Evolutionary conservation across 179 eudicot species (phyloP), one percentile per base, ranked within the genome.

Genomic region (Silene coronaria): DNA sequence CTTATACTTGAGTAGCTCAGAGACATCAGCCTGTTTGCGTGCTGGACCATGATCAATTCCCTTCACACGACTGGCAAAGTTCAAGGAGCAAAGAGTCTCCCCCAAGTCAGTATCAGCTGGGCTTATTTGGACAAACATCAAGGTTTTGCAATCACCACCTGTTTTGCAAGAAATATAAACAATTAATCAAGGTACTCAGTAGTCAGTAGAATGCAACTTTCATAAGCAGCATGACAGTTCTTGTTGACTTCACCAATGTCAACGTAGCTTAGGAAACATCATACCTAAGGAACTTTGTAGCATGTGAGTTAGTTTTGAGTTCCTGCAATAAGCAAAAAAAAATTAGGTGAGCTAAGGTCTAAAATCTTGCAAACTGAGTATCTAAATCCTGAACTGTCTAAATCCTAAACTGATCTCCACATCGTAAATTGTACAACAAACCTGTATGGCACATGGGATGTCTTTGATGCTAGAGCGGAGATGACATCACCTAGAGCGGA

Each of bases 91-190:
- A 28, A 95, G 73, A 60, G 97, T 92, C 82, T 92, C 99, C 53
- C 99, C 97, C 69, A 90, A 70, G 77, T 92, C 99, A 57, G 89
- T 75, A 17, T 75, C 62, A 75, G 80, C 84, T 32, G 99, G 97
- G 83, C 96, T 95, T 65, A 90, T 90, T 68, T 95, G 99, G 71
- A 92, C 99, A 74, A 95, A 92, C 99, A 92, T 95, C 58, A 95
- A 76, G 42, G 97, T 88, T 85, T 95, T 95, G 86, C 99, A 95
- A 85, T 95, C 97, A 64, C 99, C 98, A 13, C 98, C 97, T 93
- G 58, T 53, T 53, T 53, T 53, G 58, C 58, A 53, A 76, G 32
- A n/a, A 48, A 48, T 60, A 5, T 9, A 67, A 3, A 22, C 19
- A 34, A 51, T 67, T 3, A 16, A 68, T 26, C n/a, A 22, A 38